Evolutionary conservation across 2,329 filamentous ascomycete genomes (phyloP).

Genomic region (Ophiocordyceps australis): DNA sequence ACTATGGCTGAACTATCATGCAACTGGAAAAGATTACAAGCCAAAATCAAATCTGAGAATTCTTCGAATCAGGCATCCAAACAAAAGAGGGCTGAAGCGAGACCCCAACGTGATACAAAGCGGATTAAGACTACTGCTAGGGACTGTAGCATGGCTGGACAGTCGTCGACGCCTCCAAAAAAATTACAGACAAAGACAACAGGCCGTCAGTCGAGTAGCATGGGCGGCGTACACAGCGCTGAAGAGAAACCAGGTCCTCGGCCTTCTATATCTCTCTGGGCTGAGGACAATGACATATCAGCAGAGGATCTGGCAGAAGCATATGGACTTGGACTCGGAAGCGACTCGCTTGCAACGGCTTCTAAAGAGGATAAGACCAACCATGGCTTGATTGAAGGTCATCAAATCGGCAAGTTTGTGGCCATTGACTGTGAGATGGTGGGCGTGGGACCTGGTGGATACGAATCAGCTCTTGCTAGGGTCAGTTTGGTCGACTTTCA

Average conservation of each 20-base stretch:
- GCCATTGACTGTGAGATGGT: slow-evolving; percentile 98
- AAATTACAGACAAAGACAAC: neutral
- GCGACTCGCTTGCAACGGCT: slow-evolving; percentile 26
- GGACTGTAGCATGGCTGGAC: too few species aligned
- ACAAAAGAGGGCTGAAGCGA: slow-evolving; percentile 18
- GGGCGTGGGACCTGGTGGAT: slow-evolving; percentile 53
- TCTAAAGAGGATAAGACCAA: slow-evolving; percentile 36
- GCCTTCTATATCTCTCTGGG: slow-evolving; percentile 40
- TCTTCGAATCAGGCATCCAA: slow-evolving; percentile 18
- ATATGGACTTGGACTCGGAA: slow-evolving; percentile 35
- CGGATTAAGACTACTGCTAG: slow-evolving; percentile 9
- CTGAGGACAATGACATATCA: slow-evolving; percentile 41
- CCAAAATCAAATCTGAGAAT: slow-evolving; percentile 31
- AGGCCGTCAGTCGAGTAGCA: slow-evolving; percentile 10
- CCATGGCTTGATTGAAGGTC: slow-evolving; percentile 38
- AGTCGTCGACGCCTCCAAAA: neutral
- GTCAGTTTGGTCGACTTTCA: slow-evolving; percentile 90
- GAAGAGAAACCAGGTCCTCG: slow-evolving; percentile 23
- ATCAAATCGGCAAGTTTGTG: slow-evolving; percentile 74
- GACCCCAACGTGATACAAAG: slow-evolving; percentile 9
- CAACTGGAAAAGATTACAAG: slow-evolving; percentile 68
- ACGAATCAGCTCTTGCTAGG: slow-evolving; percentile 63
- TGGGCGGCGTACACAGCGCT: slow-evolving; percentile 40
- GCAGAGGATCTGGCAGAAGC: slow-evolving; percentile 40
- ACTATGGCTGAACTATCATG: slow-evolving; percentile 33